These are phyloP conservation scores for Priceomyces haplophilus DNA, from an alignment of 805 yeast species.

Conservation along the genomic window DNA sequence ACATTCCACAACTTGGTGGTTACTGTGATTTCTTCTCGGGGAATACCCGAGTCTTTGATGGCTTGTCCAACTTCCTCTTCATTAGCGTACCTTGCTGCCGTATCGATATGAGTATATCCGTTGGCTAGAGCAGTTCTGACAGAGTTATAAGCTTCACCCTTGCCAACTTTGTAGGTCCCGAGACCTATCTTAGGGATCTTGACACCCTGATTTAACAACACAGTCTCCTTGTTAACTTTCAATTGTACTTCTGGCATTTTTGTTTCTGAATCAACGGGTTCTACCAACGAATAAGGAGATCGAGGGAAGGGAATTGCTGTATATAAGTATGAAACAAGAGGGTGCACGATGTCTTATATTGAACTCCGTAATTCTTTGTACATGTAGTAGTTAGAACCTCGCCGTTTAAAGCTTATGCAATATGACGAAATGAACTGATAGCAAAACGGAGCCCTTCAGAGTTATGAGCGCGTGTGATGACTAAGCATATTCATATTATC, in stretches of 20 bases:
- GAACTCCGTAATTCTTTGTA: too few relatives aligned
- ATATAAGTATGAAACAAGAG: too few relatives aligned
- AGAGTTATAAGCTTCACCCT: constrained; percentile 51
- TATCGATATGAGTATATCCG: constrained; percentile 74
- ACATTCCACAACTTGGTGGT: constrained; percentile 66
- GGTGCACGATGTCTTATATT: too few relatives aligned
- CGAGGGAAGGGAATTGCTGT: too few relatives aligned
- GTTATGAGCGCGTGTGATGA: too few relatives aligned
- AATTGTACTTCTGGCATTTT: constrained; percentile 3
- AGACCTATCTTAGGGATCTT: constrained; percentile 65
- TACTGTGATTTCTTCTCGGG: constrained; percentile 59
- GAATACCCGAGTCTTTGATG: constrained; percentile 53
- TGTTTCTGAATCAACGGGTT: too few relatives aligned
- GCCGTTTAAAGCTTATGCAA: too few relatives aligned
- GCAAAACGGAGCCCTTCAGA: too few relatives aligned
- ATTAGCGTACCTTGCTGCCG: constrained; percentile 63
- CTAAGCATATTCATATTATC: too few relatives aligned
- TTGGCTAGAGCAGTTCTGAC: constrained; percentile 58
- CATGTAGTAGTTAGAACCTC: too few relatives aligned
- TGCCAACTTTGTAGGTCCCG: constrained; percentile 69
- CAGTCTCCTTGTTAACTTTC: constrained; percentile 6
- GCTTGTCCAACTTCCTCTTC: constrained; percentile 59
- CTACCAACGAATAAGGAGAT: too few relatives aligned
- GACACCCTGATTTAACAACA: constrained; percentile 59
- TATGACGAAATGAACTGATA: too few relatives aligned